These are phyloP conservation scores for Blastobotrys proliferans DNA, from an alignment of 1,139 yeast species.

Conservation along the genomic window DNA sequence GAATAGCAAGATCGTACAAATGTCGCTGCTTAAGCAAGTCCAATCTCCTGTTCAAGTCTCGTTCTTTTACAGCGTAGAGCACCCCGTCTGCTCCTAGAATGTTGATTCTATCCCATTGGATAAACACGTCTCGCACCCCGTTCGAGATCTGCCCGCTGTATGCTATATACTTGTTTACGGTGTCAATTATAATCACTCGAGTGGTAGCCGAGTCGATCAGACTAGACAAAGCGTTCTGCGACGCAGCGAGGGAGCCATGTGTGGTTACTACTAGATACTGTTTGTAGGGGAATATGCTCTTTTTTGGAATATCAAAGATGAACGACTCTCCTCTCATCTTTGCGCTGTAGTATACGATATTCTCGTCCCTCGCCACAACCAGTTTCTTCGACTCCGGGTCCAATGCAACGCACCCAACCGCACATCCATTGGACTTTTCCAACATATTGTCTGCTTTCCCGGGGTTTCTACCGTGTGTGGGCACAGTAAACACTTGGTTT, in stretches of 20 bases:
- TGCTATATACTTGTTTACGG: slow-evolving; percentile 64
- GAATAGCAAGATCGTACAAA: slow-evolving; percentile 67
- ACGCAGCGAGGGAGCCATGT: slow-evolving; percentile 28
- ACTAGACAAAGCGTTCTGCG: slow-evolving; percentile 19
- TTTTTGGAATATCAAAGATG: slow-evolving; percentile 57
- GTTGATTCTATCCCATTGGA: slow-evolving; percentile 53
- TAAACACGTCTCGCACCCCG: slow-evolving; percentile 53
- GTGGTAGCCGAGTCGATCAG: slow-evolving; percentile 35
- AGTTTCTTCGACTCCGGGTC: slow-evolving; percentile 31
- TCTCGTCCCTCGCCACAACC: slow-evolving; percentile 52
- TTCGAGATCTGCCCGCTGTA: slow-evolving; percentile 66
- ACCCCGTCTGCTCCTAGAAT: slow-evolving; percentile 73
- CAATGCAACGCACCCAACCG: slow-evolving; percentile 58
- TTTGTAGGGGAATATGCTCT: slow-evolving; percentile 45
- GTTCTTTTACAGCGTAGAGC: slow-evolving; percentile 64
- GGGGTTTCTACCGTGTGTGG: slow-evolving; percentile 73
- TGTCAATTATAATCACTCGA: slow-evolving; percentile 62
- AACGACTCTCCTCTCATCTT: slow-evolving; percentile 55
- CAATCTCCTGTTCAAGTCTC: slow-evolving; percentile 61
- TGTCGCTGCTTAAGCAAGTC: slow-evolving; percentile 67
- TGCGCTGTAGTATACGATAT: slow-evolving; percentile 51
- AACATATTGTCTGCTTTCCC: slow-evolving; percentile 62
- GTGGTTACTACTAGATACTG: slow-evolving; percentile 58
- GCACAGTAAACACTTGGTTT: slow-evolving; percentile 63
- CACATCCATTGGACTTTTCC: slow-evolving; percentile 64